phyloP scores from a whole-genome alignment of 768 basidiomycete genomes.

The Tricholoma sp. region DNA sequence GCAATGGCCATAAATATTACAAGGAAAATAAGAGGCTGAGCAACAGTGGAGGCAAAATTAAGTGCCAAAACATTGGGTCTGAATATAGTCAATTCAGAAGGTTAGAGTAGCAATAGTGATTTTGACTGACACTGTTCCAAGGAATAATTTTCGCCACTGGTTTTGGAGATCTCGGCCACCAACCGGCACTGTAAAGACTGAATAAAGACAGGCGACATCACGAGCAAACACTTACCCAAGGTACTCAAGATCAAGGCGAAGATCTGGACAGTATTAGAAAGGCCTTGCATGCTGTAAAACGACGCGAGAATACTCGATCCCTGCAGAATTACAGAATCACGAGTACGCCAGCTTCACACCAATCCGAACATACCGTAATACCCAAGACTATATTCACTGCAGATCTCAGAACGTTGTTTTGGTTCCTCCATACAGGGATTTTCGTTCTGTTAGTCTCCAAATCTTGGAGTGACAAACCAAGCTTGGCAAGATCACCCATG shows the following conservation, averaged over 20 bases:
- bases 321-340: slow-evolving; percentile 25
- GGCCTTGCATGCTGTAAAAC: slow-evolving; percentile 66
- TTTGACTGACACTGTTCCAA: slow-evolving; percentile 63
- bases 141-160: slow-evolving; percentile 54
- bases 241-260: slow-evolving; percentile 68
- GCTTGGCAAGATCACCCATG: slow-evolving; percentile 47
- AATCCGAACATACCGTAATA: slow-evolving; percentile 39
- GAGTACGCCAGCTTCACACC: neutral
- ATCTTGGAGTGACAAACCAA: slow-evolving; percentile 49
- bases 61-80: slow-evolving; percentile 73
- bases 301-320: slow-evolving; percentile 66
- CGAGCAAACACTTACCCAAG: slow-evolving; percentile 37
- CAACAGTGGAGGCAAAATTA: slow-evolving; percentile 60
- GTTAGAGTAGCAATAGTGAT: neutral
- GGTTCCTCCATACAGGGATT: slow-evolving; percentile 50
- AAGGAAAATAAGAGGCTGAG: slow-evolving; percentile 57
- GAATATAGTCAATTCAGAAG: slow-evolving; percentile 1
- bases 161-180: slow-evolving; percentile 31
- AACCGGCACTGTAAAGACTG: slow-evolving; percentile 31
- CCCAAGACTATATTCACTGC: slow-evolving; percentile 46
- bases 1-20: slow-evolving; percentile 52
- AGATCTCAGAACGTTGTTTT: slow-evolving; percentile 44
- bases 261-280: slow-evolving; percentile 64
- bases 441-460: slow-evolving; percentile 49
- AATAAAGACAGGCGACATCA: neutral